These are phyloP conservation scores for Cymodocea nodosa DNA, from an alignment of 116 monocot species.

Conservation along the genomic window DNA sequence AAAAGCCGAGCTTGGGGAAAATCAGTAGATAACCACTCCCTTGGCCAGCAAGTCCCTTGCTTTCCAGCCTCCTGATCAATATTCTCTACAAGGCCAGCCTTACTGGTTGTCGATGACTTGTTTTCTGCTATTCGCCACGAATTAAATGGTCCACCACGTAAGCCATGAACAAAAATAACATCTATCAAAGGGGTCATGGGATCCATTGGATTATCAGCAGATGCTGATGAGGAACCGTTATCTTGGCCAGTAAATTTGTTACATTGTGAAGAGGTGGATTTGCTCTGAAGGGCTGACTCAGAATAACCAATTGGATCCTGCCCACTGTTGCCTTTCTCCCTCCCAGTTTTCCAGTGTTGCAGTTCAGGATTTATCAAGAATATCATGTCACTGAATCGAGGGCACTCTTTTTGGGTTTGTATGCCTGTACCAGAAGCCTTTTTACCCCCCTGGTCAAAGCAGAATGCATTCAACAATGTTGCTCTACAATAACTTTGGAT, in stretches of 20 bases:
- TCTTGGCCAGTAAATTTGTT: conserved; percentile 5
- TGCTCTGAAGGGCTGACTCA: conserved; percentile 1
- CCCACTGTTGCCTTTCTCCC: conserved; percentile 2
- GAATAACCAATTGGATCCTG: conserved; percentile 12
- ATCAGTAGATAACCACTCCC: conserved; percentile 88
- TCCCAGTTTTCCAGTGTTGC: conserved; percentile 47
- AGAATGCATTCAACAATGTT: conserved; percentile 51
- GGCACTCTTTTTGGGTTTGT: conserved; percentile 20
- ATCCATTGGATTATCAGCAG: conserved; percentile 5
- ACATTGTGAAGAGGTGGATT: conserved; percentile 6
- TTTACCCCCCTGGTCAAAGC: conserved; percentile 16
- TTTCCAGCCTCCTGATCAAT: conserved; percentile 97
- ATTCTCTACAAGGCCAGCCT: conserved; percentile 74
- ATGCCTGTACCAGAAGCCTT: conserved; percentile 5
- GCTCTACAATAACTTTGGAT: conserved; percentile 78
- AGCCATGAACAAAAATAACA: conserved; percentile 90
- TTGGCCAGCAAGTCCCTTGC: conserved; percentile 92
- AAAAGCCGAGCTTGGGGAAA: conserved; percentile 73
- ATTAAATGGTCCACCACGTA: conserved; percentile 95
- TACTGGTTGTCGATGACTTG: conserved; percentile 84
- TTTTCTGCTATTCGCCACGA: conserved; percentile 96
- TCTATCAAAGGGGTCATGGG: conserved; percentile 33
- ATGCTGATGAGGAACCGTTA: conserved; percentile 8
- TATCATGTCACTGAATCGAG: conserved; percentile 72
- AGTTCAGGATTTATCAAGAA: conserved; percentile 82